phyloP scores from a whole-genome alignment of 2,329 filamentous ascomycete species.

The Fusarium oxysporum region DNA sequence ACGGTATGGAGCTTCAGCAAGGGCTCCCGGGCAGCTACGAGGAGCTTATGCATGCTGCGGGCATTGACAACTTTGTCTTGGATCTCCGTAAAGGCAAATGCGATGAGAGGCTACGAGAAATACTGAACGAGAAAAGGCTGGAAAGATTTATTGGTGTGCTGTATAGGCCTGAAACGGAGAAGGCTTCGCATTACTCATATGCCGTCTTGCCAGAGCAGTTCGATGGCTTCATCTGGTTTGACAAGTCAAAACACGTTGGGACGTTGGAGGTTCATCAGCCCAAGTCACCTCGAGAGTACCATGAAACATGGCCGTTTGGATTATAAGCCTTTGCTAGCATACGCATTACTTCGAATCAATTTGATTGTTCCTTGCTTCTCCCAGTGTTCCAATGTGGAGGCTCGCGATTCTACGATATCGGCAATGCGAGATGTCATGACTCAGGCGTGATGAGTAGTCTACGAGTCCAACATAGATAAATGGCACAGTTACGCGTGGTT shows the following conservation, averaged over 20 bases:
- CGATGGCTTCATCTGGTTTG: constrained; percentile 34
- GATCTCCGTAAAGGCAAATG: constrained; percentile 22
- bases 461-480: background rate
- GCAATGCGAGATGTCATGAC: background rate
- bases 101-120: constrained; percentile 15
- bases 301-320: constrained; percentile 32
- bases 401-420: background rate
- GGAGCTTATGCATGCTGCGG: constrained; percentile 29
- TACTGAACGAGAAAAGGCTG: constrained; percentile 1
- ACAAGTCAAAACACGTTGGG: constrained; percentile 26
- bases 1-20: constrained; percentile 23
- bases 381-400: background rate
- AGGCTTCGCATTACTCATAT: constrained; percentile 31
- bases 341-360: background rate
- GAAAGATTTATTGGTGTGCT: constrained; percentile 35
- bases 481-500: background rate
- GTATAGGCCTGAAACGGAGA: constrained; percentile 26
- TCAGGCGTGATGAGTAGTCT: background rate
- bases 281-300: constrained; percentile 21
- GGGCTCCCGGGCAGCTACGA: constrained; percentile 26
- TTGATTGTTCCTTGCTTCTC: background rate
- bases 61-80: constrained; percentile 20
- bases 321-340: background rate
- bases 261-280: constrained; percentile 31
- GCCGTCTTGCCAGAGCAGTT: constrained; percentile 26